A percentile compares a stretch with the other conserved stretches of the same genome.
phyloP scores from a whole-genome alignment of 2,329 filamentous ascomycete genomes.

The Sodiomyces alkalinus region DNA sequence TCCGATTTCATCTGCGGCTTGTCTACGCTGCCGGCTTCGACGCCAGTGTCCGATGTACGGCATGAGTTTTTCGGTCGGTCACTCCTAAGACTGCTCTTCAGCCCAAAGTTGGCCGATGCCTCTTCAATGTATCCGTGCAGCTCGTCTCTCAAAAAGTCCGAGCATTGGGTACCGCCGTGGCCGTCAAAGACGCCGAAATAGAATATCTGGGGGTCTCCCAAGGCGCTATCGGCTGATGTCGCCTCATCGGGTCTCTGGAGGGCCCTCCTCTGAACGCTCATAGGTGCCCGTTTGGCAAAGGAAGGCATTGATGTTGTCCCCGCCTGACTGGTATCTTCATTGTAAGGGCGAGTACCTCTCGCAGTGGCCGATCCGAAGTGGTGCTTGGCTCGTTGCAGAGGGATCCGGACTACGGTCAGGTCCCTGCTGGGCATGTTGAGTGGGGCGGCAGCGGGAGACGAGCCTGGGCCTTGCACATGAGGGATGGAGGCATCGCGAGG shows the following conservation, averaged over 20 bases:
- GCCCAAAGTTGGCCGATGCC: conserved; percentile 58
- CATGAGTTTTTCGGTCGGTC: no score
- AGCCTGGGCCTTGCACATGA: conserved; percentile 42
- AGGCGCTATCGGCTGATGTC: conserved; percentile 58
- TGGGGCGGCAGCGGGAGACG: conserved; percentile 41
- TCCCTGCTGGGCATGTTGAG: conserved; percentile 51
- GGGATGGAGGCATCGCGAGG: conserved; percentile 74
- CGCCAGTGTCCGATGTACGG: conserved; percentile 17
- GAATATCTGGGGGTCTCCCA: conserved; percentile 88
- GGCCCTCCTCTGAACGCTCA: conserved; percentile 33
- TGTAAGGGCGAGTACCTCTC: conserved; percentile 72
- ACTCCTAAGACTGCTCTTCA: conserved; percentile 53
- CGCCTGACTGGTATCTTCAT: conserved; percentile 89
- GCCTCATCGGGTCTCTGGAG: conserved; percentile 40
- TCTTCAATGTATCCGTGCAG: conserved; percentile 83
- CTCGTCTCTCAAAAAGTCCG: conserved; percentile 68
- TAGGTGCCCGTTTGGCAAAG: conserved; percentile 71
- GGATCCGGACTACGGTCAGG: conserved; percentile 88
- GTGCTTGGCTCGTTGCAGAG: conserved; percentile 83
- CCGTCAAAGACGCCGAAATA: conserved; percentile 97
- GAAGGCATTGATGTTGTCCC: conserved; percentile 87
- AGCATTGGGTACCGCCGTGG: conserved; percentile 82
- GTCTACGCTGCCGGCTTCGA: conserved; percentile 21
- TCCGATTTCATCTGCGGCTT: conserved; percentile 26
- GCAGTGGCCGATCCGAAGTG: conserved; percentile 75